Evolutionary conservation across 2,329 filamentous ascomycete genomes (phyloP).

Genomic region (Dothidotthia symphoricarpi): DNA sequence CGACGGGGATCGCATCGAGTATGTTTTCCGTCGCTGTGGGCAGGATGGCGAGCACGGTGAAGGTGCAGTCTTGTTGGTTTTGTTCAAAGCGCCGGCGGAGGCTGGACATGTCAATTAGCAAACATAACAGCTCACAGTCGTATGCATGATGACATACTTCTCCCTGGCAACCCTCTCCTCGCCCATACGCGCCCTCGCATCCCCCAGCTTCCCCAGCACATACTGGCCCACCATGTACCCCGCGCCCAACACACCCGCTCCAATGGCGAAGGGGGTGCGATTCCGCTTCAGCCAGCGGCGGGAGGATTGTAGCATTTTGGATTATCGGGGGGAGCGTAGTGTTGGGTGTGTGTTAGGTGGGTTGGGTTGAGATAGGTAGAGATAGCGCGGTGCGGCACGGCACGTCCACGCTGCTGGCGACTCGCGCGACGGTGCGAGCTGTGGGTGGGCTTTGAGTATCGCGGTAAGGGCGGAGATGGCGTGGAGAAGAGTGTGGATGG

Average conservation of each 20-base stretch:
- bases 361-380: too few relatives aligned
- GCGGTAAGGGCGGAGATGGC: too few relatives aligned
- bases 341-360: too few relatives aligned
- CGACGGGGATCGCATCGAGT: constrained; percentile 81
- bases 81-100: constrained; percentile 95
- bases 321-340: too few relatives aligned
- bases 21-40: constrained; percentile 90
- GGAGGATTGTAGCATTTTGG: constrained; percentile 72
- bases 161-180: constrained; percentile 94
- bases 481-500: too few relatives aligned
- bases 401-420: too few relatives aligned
- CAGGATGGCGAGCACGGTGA: constrained; percentile 91
- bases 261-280: constrained; percentile 83
- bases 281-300: constrained; percentile 92
- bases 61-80: constrained; percentile 98
- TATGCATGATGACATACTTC: constrained; percentile 62
- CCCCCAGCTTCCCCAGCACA: constrained; percentile 84
- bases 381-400: too few relatives aligned
- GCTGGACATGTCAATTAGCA: constrained; percentile 54
- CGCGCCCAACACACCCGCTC: constrained; percentile 80
- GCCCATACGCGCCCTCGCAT: constrained; percentile 93
- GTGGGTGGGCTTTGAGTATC: too few relatives aligned
- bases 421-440: too few relatives aligned
- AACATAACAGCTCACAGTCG: too few relatives aligned
- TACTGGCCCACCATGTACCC: constrained; percentile 93